phyloP scores from a whole-genome alignment of 139 green algal species.

The Diplosphaera chodatii region DNA sequence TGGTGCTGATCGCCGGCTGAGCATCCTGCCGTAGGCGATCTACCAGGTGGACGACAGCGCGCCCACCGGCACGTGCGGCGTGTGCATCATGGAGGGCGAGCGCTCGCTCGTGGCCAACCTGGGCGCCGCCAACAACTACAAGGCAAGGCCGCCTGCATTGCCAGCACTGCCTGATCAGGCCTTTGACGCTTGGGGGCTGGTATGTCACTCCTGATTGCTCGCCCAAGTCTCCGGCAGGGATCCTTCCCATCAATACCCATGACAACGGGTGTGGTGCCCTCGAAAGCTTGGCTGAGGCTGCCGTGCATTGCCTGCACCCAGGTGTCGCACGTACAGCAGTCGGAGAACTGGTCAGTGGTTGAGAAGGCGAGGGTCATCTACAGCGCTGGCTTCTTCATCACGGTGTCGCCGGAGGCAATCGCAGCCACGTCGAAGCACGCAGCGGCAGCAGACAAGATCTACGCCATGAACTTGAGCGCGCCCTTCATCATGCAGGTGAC shows the following conservation, averaged over 20 bases:
- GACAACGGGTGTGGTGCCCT: no score
- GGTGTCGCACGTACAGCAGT: conserved; percentile 58
- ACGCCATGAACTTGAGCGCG: conserved; percentile 88
- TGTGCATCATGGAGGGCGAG: conserved; percentile 83
- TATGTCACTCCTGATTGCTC: no score
- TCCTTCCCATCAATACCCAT: no score
- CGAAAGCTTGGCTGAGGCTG: no score
- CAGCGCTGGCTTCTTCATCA: conserved; percentile 98
- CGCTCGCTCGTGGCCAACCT: conserved; percentile 94
- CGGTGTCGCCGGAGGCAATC: conserved; percentile 85
- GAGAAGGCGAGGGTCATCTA: conserved; percentile 88
- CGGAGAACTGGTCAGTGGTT: conserved; percentile 79
- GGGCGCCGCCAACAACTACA: conserved; percentile 98
- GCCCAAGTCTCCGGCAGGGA: no score
- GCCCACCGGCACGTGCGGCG: conserved; percentile 91
- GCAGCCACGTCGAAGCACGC: conserved; percentile 75
- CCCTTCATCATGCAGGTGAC: conserved; percentile 91
- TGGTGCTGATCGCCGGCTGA: background rate
- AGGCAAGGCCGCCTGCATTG: no score
- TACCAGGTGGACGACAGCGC: conserved; percentile 83
- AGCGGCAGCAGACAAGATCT: conserved; percentile 80
- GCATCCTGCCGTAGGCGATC: conserved; percentile 47
- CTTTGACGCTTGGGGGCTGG: no score
- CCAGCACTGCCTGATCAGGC: no score
- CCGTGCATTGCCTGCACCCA: conserved; percentile 20